A percentile compares a stretch with the other conserved stretches of the same genome.
Evolutionary conservation across 495 filamentous ascomycete genomes (phyloP).

Genomic region (Pseudomonodictys pantanalensis): DNA sequence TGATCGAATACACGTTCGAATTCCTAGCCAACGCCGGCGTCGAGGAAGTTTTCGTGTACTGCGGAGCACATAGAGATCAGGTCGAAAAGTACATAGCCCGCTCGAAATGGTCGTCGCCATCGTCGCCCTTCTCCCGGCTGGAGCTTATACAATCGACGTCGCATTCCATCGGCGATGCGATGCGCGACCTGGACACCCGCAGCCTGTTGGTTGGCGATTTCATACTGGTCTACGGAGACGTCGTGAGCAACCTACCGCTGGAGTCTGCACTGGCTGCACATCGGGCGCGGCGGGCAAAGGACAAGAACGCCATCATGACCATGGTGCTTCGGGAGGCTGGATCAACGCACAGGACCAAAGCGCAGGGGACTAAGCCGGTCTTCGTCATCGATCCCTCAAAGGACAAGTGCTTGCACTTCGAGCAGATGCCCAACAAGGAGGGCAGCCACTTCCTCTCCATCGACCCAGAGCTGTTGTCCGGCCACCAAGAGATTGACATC

Average conservation of each 20-base stretch:
- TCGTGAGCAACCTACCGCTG: constrained; percentile 87
- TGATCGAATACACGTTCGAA: constrained; percentile 97
- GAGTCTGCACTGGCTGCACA: constrained; percentile 76
- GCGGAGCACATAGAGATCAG: constrained; percentile 82
- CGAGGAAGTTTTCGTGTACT: constrained; percentile 88
- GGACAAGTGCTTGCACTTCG: constrained; percentile 87
- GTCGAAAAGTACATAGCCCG: constrained; percentile 75
- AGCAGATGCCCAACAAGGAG: constrained; percentile 56
- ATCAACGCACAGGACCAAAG: constrained; percentile 69
- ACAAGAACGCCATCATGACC: constrained; percentile 98
- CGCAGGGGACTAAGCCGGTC: constrained; percentile 67
- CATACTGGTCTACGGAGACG: constrained; percentile 85
- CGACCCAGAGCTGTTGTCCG: constrained; percentile 67
- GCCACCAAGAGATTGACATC: constrained; percentile 68
- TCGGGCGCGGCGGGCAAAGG: constrained; percentile 71
- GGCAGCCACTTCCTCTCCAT: constrained; percentile 51
- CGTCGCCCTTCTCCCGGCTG: constrained; percentile 81
- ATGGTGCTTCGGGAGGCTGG: constrained; percentile 83
- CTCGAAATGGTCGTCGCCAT: constrained; percentile 65
- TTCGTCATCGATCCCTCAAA: constrained; percentile 82
- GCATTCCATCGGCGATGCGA: constrained; percentile 88
- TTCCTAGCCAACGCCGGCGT: constrained; percentile 93
- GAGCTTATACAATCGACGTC: constrained; percentile 84
- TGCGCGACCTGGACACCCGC: constrained; percentile 88
- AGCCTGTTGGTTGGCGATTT: constrained; percentile 87